phyloP scores from a whole-genome alignment of 2,329 filamentous ascomycete genomes.

The Cercospora zeae-maydis region DNA sequence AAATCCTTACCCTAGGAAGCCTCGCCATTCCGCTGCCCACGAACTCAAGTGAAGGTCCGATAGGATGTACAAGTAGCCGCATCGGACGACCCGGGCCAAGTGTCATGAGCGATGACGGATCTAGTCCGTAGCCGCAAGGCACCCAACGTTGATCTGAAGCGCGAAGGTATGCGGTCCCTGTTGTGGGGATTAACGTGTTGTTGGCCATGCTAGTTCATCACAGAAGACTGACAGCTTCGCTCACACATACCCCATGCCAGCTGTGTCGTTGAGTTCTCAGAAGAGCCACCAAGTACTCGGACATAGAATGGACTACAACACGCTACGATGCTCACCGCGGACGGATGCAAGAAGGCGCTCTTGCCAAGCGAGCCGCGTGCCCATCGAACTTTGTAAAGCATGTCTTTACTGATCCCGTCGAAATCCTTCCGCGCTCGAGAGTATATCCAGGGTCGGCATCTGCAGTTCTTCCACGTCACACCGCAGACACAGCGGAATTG shows the following conservation, averaged over 20 bases:
- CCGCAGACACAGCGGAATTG: constrained; percentile 19
- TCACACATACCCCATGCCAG: not conserved
- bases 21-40: no score
- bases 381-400: constrained; percentile 23
- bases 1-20: no score
- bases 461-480: constrained; percentile 1
- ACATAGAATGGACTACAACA: constrained; percentile 34
- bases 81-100: not conserved
- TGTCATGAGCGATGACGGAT: not conserved
- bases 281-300: constrained; percentile 17
- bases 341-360: constrained; percentile 25
- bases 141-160: not conserved
- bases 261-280: constrained; percentile 7
- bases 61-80: not conserved
- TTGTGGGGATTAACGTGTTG: not conserved
- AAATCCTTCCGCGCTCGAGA: constrained; percentile 17
- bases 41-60: not conserved
- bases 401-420: constrained; percentile 10
- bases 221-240: not conserved
- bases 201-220: not conserved
- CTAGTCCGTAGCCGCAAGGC: not conserved
- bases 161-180: not conserved
- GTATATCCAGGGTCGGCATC: no score
- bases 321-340: constrained; percentile 31
- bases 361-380: constrained; percentile 28